A percentile compares a stretch with the other conserved stretches of the same genome.
These are phyloP conservation scores for Colletotrichum theobromicola DNA, from an alignment of 2,329 filamentous ascomycete genomes.

Conservation along the genomic window DNA sequence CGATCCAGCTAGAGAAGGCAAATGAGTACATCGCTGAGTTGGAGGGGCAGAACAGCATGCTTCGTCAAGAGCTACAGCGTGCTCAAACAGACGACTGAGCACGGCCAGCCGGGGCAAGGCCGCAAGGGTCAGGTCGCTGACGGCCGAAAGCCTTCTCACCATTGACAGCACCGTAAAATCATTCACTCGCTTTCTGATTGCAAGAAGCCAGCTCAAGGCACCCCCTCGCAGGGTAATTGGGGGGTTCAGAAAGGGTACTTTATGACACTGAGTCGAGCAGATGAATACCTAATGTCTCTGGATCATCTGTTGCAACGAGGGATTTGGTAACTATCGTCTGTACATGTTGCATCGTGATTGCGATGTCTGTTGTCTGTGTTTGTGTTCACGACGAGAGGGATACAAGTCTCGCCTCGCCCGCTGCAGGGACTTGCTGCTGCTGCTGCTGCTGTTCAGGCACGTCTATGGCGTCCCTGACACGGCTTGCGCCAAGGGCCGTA, in stretches of 20 bases:
- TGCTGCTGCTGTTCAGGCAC: background rate
- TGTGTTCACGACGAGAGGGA: background rate
- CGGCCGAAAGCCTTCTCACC: background rate
- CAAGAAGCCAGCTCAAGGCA: background rate
- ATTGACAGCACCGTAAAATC: background rate
- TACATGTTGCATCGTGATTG: background rate
- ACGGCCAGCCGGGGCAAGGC: background rate
- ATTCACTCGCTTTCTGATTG: too few species aligned
- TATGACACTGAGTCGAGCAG: background rate
- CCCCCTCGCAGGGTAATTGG: background rate
- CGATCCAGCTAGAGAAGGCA: background rate
- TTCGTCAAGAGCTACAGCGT: background rate
- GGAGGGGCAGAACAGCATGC: background rate
- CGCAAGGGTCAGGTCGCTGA: background rate
- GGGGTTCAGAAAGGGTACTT: background rate
- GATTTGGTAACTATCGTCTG: background rate
- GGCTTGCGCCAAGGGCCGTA: background rate
- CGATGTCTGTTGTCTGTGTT: background rate
- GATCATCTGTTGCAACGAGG: background rate
- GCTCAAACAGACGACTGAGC: background rate
- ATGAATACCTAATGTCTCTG: background rate
- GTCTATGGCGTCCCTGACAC: background rate
- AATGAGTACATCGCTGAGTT: background rate
- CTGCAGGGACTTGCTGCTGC: background rate
- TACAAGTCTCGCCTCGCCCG: background rate